Base-by-base conservation (phyloP, 2,329 filamentous ascomycete species). In the Cadophora sp. region DNA sequence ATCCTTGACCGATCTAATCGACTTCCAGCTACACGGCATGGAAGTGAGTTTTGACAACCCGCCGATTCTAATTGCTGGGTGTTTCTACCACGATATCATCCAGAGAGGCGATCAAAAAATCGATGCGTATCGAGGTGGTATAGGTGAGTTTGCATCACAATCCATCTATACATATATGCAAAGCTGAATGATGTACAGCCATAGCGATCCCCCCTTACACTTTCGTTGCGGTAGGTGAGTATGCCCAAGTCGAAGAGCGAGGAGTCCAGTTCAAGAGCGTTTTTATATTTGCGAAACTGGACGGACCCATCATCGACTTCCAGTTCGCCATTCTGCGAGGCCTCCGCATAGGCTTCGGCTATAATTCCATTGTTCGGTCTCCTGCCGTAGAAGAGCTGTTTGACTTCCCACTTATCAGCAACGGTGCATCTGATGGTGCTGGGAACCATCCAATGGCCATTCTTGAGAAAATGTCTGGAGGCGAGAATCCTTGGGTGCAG, bases 161-260 rank as follows among this genome's bases (percentile, higher is more conserved):
- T 3, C 1, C 26, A 5, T 9, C 50, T 26, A 19, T 5, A 6
- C 26, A 19, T 27, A 12, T 12, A 48, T 48, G 19, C 43, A 5
- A n/a, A 48, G 12, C 37, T 43, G 14, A 43, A 3, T 22, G 3
- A 9, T 22, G 19, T 6, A n/a, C 14, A 55, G 73, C 76, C 22
- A 62, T 84, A 12, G 74, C 75, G 1, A 80, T 78, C 64, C 43
- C 65, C 0, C 77, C 79, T 0, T 84, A 79, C 37, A 75, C 75
- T 14, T 77, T 84, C 70, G 48, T 77, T 40, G 82, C 81, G 0
- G 79, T 78, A 0, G 82, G 82, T 7, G 79, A 77, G 67, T 83
- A 83, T 70, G 79, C 79, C 6, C 68, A 64, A 0, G 73, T 68
- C 4, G 69, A 68, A 8, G 51, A 55, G 31, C 26, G 51, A n/a